Evolutionary conservation across 2,329 filamentous ascomycete genomes (phyloP).

Genomic region (Trichoderma sp.): DNA sequence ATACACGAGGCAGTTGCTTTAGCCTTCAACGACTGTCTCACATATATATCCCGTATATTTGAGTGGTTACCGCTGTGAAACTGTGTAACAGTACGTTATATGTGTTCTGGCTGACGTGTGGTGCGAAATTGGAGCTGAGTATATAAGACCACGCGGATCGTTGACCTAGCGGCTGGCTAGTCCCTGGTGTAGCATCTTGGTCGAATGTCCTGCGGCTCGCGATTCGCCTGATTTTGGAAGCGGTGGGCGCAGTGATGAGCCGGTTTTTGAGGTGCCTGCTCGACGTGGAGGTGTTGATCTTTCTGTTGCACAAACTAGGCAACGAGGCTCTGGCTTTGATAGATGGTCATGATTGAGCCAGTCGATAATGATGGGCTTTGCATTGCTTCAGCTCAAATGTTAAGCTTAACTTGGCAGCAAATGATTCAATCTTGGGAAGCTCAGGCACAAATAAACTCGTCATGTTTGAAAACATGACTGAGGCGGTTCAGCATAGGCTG

Average conservation of each 20-base stretch:
- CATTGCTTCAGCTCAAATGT: neutral
- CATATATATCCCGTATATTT: slow-evolving; percentile 20
- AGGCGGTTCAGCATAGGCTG: neutral
- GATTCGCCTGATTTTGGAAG: neutral
- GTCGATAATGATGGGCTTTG: neutral
- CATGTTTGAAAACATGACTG: neutral
- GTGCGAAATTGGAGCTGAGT: neutral
- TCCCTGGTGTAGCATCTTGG: neutral
- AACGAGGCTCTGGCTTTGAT: neutral
- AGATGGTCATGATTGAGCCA: neutral
- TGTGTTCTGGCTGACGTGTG: slow-evolving; percentile 16
- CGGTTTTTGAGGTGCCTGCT: neutral
- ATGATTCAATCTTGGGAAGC: no score
- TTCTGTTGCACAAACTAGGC: neutral
- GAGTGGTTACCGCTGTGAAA: slow-evolving; percentile 13
- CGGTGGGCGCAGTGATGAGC: neutral
- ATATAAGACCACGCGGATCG: neutral
- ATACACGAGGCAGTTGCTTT: slow-evolving; percentile 17
- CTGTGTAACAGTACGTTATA: slow-evolving; percentile 13
- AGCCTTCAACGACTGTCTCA: slow-evolving; percentile 24
- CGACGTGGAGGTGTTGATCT: neutral
- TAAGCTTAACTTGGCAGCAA: neutral
- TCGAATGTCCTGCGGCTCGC: neutral
- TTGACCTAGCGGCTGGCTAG: neutral
- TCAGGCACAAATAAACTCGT: neutral